phyloP scores from a whole-genome alignment of 2,329 filamentous ascomycete species.

The Neonectria magnoliae region DNA sequence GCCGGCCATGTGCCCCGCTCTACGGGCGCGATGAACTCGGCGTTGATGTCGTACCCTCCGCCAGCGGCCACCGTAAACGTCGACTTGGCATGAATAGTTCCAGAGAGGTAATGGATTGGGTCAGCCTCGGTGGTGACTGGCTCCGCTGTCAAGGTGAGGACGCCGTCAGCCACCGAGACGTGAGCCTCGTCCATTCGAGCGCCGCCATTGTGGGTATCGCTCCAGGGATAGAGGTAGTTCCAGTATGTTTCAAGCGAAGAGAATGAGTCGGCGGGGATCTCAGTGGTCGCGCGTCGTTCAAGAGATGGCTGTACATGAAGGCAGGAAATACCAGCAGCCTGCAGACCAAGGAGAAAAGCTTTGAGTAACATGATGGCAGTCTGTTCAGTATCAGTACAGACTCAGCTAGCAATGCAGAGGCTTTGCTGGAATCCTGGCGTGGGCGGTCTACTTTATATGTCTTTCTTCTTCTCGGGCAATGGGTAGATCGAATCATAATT shows the following conservation, averaged over 20 bases:
- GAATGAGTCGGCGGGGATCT: constrained; percentile 29
- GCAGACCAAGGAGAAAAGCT: background rate
- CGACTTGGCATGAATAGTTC: constrained; percentile 30
- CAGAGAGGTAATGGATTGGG: constrained; percentile 32
- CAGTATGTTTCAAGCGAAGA: constrained; percentile 29
- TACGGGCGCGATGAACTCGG: constrained; percentile 30
- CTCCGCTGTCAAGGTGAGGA: constrained; percentile 30
- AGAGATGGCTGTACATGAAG: background rate
- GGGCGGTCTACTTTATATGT: too few species aligned
- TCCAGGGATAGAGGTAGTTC: constrained; percentile 34
- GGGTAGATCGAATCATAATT: too few species aligned
- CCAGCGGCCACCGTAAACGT: constrained; percentile 27
- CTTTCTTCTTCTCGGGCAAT: background rate
- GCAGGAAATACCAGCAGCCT: background rate
- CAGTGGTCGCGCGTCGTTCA: constrained; percentile 23
- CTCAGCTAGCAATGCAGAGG: background rate
- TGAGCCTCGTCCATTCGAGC: constrained; percentile 31
- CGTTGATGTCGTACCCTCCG: constrained; percentile 29
- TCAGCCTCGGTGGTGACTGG: constrained; percentile 24
- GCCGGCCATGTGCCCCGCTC: constrained; percentile 27
- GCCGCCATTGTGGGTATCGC: constrained; percentile 29
- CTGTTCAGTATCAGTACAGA: too few species aligned
- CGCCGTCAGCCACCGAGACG: constrained; percentile 25
- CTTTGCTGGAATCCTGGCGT: background rate
- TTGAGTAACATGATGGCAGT: background rate